Base-by-base conservation (phyloP, 139 green algal genomes). In the Volvox reticuliferus region DNA sequence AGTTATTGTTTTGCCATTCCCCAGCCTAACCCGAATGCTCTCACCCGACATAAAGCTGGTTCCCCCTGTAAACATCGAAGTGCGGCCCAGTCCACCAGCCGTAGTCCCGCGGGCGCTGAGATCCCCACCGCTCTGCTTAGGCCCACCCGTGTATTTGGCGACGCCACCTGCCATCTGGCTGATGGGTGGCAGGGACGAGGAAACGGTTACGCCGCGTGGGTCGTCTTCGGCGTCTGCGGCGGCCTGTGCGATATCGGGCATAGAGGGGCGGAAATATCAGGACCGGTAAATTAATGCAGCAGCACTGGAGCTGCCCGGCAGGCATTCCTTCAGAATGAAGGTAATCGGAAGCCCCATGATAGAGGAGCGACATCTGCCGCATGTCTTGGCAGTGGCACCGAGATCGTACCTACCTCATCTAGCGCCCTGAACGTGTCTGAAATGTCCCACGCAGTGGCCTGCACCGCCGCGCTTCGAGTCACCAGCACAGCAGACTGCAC, bases 361-460 rank as follows among this genome's bases (percentile, higher is more conserved):
- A n/a, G n/a, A n/a, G n/a, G n/a, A n/a, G n/a, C n/a, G n/a, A n/a
- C n/a, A n/a, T n/a, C n/a, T n/a, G n/a, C n/a, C n/a, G n/a, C n/a
- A n/a, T n/a, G n/a, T n/a, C n/a, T n/a, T 55, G 44, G 5, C 44
- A 55, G 44, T 55, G 44, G 44, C 44, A 55, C 44, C 44, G 5
- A 55, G 44, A 55, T 9, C 44, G 44, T 36, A 75, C 88, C 6
- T 50, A 92, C 91, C 19, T 94, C 88, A 68, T 90, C 89, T 44
- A 91, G 61, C 0, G 71, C 88, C 12, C 50, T 28, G 76, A 94
- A 94, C 12, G 90, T 92, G 88, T 96, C 94, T 12, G 91, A 36
- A 5, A 96, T 95, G 82, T 96, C 94, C 94, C 94, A 96, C 0
- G 77, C 79, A 16, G 67, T 92, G 16, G 93, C 93, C 91, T 97